Evolutionary conservation across 192 early-diverging fungal species (phyloP), one percentile per base, ranked within the genome.

Genomic region (Chytriomyces confervae): DNA sequence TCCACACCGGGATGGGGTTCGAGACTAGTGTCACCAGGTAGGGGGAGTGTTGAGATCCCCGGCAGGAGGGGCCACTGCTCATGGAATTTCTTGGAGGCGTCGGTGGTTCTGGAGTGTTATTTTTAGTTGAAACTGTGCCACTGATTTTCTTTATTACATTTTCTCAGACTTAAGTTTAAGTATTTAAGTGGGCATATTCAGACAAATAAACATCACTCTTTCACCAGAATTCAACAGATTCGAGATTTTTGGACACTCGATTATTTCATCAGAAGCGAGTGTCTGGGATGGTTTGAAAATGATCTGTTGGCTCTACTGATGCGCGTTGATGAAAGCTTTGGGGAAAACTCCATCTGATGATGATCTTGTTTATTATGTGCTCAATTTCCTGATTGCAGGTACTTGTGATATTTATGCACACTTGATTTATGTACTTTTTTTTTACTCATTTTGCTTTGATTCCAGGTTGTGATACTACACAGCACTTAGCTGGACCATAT

Each of bases 401-500:
- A 43, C 66, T 6, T n/a, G n/a, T 6, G 23, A 8, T 51, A 6
- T 6, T 6, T 60, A 23, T 43, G 20, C 47, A 29, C 16, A 6
- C 27, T 23, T 8, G 29, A 20, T 29, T 18, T 23, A 6, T 18
- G 9, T 46, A n/a, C 23, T 7, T 75, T 63, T 20, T 47, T 43
- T 68, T 13, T 36, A 11, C 13, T n/a, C n/a, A n/a, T 23, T 43
- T 8, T n/a, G n/a, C n/a, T n/a, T n/a, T n/a, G n/a, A 7, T 10
- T 7, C 7, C 48, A 76, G 76, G 83, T 5, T 81, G 91, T 68
- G 84, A 90, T 80, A 83, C 90, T 46, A 89, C 90, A 50, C 88
- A 71, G 84, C 84, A 1, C 75, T 91, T 6, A 76, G 76, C 24
- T 91, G 91, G 89, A 85, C 88, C 67, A 72, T 86, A 29, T 86